Conservation (phyloP, 129 eudicot genomes). For the carrot (Daucus carota) region DNA sequence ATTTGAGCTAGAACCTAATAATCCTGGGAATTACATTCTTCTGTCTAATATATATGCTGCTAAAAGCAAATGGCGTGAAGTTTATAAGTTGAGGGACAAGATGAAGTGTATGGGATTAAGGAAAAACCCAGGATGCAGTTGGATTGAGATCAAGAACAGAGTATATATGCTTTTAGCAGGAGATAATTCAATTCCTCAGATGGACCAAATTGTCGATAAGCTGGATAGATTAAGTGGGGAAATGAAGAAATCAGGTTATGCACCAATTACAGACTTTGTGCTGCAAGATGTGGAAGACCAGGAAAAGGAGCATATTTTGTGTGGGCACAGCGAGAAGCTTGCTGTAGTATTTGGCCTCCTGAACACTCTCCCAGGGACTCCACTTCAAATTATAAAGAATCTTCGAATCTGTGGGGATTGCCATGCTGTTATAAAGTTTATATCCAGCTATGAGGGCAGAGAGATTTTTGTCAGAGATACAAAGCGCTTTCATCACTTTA, state of each 20-base stretch:
- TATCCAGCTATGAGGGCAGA: conserved; percentile 57
- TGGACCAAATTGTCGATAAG: conserved; percentile 49
- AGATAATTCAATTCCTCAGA: conserved; percentile 72
- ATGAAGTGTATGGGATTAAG: conserved; percentile 77
- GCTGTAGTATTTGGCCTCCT: conserved; percentile 78
- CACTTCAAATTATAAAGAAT: conserved; percentile 74
- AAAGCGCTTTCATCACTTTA: conserved; percentile 83
- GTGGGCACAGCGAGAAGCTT: conserved; percentile 92
- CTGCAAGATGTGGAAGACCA: conserved; percentile 98
- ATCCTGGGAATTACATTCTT: conserved; percentile 77
- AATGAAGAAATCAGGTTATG: conserved; percentile 66
- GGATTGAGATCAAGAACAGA: conserved; percentile 86
- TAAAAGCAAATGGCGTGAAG: conserved; percentile 69
- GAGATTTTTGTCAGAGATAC: conserved; percentile 84
- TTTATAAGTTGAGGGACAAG: conserved; percentile 52
- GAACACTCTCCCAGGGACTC: conserved; percentile 59
- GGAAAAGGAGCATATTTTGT: conserved; percentile 78
- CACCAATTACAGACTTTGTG: conserved; percentile 55
- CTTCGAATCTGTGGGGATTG: conserved; percentile 34
- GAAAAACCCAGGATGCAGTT: conserved; percentile 95
- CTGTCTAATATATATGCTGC: conserved; percentile 82
- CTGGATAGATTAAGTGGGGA: conserved; percentile 38
- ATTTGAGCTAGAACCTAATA: conserved; percentile 67
- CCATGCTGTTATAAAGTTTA: conserved; percentile 62
- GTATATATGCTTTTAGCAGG: conserved; percentile 86